A percentile compares a stretch with the other conserved stretches of the same genome.
Conservation (phyloP, 2,329 filamentous ascomycete species). For the Hypoxylon sp. region DNA sequence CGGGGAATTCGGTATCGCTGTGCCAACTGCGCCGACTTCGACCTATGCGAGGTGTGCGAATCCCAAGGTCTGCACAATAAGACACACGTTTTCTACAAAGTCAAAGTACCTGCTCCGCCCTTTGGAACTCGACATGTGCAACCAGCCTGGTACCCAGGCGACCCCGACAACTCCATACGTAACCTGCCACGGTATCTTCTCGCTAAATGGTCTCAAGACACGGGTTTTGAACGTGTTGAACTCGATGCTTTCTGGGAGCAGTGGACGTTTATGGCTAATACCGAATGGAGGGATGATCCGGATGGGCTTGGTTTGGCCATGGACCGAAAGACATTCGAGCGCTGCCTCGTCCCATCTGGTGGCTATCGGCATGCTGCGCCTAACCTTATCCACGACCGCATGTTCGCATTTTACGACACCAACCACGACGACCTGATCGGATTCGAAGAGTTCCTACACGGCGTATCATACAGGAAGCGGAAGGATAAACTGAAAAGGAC, state of each 20-base stretch:
- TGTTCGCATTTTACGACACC: constrained; percentile 96
- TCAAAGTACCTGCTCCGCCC: constrained; percentile 88
- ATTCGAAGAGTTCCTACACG: constrained; percentile 91
- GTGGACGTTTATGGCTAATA: constrained; percentile 93
- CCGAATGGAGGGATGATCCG: constrained; percentile 86
- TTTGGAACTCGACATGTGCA: constrained; percentile 85
- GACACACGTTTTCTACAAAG: constrained; percentile 97
- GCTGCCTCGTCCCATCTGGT: constrained; percentile 88
- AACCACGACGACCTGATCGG: constrained; percentile 90
- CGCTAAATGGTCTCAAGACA: constrained; percentile 77
- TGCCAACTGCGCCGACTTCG: constrained; percentile 95
- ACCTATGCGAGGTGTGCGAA: constrained; percentile 95
- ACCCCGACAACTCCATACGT: constrained; percentile 79
- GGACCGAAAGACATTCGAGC: constrained; percentile 92
- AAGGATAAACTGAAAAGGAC: constrained; percentile 80
- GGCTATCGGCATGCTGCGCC: constrained; percentile 83
- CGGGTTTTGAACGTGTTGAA: constrained; percentile 86
- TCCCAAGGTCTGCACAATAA: constrained; percentile 82
- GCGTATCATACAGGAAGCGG: constrained; percentile 78
- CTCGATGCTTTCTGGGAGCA: constrained; percentile 97
- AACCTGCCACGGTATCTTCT: constrained; percentile 78
- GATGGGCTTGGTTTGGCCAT: constrained; percentile 85
- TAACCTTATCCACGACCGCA: constrained; percentile 93
- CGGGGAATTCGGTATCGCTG: constrained; percentile 94
- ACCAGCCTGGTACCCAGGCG: constrained; percentile 89